Conservation (phyloP, 768 basidiomycete genomes). For the Dioszegia crocea region DNA sequence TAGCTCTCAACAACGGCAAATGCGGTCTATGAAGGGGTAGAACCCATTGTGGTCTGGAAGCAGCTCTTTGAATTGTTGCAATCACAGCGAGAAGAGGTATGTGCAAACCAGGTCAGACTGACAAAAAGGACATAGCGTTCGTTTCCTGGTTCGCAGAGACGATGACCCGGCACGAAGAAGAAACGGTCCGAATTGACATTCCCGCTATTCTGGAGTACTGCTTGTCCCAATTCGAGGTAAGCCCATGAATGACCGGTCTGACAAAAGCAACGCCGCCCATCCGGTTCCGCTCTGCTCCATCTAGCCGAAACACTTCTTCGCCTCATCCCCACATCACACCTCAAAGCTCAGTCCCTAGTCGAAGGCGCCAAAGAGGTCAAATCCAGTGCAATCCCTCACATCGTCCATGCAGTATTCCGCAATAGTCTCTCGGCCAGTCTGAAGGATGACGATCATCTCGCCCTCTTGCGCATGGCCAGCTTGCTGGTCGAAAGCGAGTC, state of each 20-base stretch:
- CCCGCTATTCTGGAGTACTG: constrained; percentile 72
- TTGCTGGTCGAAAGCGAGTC: not conserved
- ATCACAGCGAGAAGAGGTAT: constrained; percentile 12
- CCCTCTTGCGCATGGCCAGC: not conserved
- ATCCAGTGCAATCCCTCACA: not conserved
- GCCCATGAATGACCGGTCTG: constrained; percentile 14
- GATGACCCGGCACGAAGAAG: constrained; percentile 79
- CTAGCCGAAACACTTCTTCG: not conserved
- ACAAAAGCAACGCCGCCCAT: not conserved
- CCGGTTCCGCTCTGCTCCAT: not conserved
- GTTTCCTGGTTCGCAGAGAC: constrained; percentile 67
- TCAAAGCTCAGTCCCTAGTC: not conserved
- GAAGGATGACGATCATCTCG: not conserved
- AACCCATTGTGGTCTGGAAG: constrained; percentile 83
- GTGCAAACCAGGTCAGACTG: not conserved
- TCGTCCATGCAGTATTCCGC: not conserved
- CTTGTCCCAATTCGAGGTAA: constrained; percentile 63
- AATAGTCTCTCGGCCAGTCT: not conserved
- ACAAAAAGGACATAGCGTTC: constrained; percentile 50
- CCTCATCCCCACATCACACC: constrained; percentile 38
- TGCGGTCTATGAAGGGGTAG: constrained; percentile 72
- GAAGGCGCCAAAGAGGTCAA: not conserved
- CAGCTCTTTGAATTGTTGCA: constrained; percentile 56
- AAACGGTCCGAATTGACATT: constrained; percentile 71
- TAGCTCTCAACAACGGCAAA: constrained; percentile 76